Evolutionary conservation across 2,329 filamentous ascomycete species (phyloP).

Genomic region (Ceratocystis eucalypticola): DNA sequence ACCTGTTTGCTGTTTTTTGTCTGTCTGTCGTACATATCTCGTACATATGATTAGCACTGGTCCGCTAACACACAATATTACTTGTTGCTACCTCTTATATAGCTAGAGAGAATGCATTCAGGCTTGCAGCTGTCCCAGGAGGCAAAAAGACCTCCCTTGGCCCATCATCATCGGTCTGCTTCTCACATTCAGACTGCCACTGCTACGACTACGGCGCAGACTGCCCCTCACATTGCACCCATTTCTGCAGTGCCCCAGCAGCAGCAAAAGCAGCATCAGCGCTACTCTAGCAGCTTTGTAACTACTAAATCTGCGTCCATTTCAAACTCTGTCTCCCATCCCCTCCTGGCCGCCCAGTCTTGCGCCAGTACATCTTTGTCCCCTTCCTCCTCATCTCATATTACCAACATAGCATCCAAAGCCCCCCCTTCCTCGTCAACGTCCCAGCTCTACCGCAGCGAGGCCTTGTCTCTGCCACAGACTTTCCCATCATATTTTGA

Average conservation of each 20-base stretch:
- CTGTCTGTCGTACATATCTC: not conserved
- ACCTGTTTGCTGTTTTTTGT: not conserved
- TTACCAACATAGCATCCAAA: not conserved
- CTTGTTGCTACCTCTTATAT: constrained; percentile 3
- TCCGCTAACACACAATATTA: constrained; percentile 5
- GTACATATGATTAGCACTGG: not conserved
- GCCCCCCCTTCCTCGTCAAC: not conserved
- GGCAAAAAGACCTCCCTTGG: constrained; percentile 9
- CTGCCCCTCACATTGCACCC: not conserved
- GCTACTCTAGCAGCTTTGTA: not conserved
- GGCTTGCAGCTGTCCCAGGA: constrained; percentile 13
- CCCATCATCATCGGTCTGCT: constrained; percentile 5
- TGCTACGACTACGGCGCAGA: no score
- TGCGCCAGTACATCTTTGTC: not conserved
- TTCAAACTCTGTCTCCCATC: not conserved
- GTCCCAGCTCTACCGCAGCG: not conserved
- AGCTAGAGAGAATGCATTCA: constrained; percentile 11
- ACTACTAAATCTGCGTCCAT: not conserved
- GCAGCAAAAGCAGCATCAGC: not conserved
- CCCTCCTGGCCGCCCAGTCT: constrained; percentile 1
- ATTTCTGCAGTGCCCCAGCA: not conserved
- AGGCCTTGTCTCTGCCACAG: not conserved
- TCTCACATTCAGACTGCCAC: not conserved
- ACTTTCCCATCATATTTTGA: not conserved
- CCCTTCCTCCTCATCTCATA: not conserved